Base-by-base conservation (phyloP, 78 protist species). In the Ministeria vibrans region DNA sequence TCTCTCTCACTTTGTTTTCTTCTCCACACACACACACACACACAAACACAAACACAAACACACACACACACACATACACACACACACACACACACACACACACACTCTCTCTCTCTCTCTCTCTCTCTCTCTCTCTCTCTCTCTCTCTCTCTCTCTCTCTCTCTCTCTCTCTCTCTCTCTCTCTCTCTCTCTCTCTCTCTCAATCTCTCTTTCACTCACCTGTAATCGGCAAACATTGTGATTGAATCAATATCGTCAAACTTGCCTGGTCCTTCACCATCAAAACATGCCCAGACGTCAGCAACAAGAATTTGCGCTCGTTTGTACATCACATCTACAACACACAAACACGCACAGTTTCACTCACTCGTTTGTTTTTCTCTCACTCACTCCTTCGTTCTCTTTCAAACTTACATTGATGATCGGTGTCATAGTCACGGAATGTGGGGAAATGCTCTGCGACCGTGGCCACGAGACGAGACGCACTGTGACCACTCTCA, bases 151-250 rank as follows among this genome's bases (percentile, higher is more conserved):
- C 18, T 18, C 59, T 51, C n/a, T 11, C n/a, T 20, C 59, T 11
- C n/a, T 18, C n/a, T 51, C 59, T 20, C n/a, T n/a, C n/a, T 11
- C 59, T 51, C 59, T 20, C 59, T 51, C n/a, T 20, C 59, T 20
- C 11, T 18, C 59, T 18, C 59, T 51, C 18, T 11, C 18, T 18
- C 59, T 18, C 59, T 18, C 59, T 18, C n/a, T 51, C n/a, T 20
- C 59, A 18, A 51, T 11, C 59, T 51, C 18, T 11, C 11, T 11
- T 11, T 51, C 59, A 51, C 64, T 20, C n/a, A 59, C 28, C 93
- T 75, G 28, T 90, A 90, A 71, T 90, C 93, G 3, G 93, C 93
- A 71, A 90, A 90, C 86, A 79, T 83, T 2, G 93, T 85, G 11
- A 90, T 6, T 28, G 38, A 22, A 7, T 90, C 84, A 38, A 90